These are phyloP conservation scores for Aspergillus pseudotamarii DNA, from an alignment of 2,329 filamentous ascomycete genomes.

Conservation along the genomic window DNA sequence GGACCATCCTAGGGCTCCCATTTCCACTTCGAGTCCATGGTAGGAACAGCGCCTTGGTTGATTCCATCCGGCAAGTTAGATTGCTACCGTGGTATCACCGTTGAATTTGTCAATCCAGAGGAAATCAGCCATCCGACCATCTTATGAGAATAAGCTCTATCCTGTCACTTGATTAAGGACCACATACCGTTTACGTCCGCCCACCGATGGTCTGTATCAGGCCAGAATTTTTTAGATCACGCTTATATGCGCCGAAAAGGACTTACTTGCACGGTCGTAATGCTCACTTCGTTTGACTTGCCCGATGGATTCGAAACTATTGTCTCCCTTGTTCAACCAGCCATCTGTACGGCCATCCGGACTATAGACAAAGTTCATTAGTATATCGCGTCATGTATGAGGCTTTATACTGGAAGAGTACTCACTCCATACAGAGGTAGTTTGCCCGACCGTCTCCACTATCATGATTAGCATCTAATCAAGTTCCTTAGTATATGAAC, in stretches of 20 bases:
- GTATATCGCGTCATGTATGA: neutral
- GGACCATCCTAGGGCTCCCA: neutral
- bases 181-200: constrained; percentile 1
- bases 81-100: neutral
- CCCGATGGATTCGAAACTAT: neutral
- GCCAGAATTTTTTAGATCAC: neutral
- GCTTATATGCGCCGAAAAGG: neutral
- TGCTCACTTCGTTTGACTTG: neutral
- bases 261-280: neutral
- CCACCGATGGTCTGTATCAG: neutral
- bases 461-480: neutral
- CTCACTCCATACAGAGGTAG: neutral
- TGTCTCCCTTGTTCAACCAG: neutral
- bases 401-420: no score
- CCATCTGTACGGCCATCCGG: neutral
- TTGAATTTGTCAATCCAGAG: constrained; percentile 1
- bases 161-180: neutral
- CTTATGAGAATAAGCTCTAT: neutral
- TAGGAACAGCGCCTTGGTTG: neutral
- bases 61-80: neutral
- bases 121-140: neutral
- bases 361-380: neutral
- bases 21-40: neutral
- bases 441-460: neutral
- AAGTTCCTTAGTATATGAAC: neutral